phyloP scores from a whole-genome alignment of 331 rosid species.

The Erythrophleum ivorense region DNA sequence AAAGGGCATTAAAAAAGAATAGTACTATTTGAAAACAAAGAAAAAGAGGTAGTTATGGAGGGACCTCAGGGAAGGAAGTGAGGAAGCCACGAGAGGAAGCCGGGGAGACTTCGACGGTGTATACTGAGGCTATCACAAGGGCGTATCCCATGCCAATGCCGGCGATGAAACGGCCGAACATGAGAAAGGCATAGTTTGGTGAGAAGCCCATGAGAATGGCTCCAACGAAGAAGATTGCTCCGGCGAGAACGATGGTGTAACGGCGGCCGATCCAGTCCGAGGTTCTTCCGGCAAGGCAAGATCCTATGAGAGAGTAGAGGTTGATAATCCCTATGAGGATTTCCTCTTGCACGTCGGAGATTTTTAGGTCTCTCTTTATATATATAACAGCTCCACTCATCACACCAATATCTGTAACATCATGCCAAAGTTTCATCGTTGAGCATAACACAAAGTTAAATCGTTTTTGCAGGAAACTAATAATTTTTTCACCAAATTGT shows the following conservation, averaged over 20 bases:
- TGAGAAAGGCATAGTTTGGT: constrained; percentile 56
- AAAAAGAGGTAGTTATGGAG: not conserved
- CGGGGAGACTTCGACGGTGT: constrained; percentile 67
- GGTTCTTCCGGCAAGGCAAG: constrained; percentile 58
- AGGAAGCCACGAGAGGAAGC: constrained; percentile 72
- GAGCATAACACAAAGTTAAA: not conserved
- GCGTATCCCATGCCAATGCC: constrained; percentile 71
- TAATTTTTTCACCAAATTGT: too few species aligned
- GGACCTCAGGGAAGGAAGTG: constrained; percentile 70
- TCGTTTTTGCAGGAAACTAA: too few species aligned
- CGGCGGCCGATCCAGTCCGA: constrained; percentile 75
- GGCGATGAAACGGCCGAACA: constrained; percentile 61
- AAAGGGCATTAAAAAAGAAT: too few species aligned
- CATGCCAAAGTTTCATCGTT: not conserved
- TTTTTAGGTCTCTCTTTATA: constrained; percentile 61
- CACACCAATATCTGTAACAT: constrained; percentile 55
- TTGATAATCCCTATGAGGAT: constrained; percentile 57
- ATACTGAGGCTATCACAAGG: constrained; percentile 69
- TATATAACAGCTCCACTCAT: constrained; percentile 71
- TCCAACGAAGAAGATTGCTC: constrained; percentile 57
- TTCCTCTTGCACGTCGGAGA: constrained; percentile 56
- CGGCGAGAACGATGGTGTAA: constrained; percentile 60
- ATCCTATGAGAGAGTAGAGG: constrained; percentile 59
- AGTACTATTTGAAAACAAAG: not conserved
- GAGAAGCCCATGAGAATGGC: constrained; percentile 72